Evolutionary conservation across 805 yeast species (phyloP).

Genomic region (Torulaspora gathmanii): DNA sequence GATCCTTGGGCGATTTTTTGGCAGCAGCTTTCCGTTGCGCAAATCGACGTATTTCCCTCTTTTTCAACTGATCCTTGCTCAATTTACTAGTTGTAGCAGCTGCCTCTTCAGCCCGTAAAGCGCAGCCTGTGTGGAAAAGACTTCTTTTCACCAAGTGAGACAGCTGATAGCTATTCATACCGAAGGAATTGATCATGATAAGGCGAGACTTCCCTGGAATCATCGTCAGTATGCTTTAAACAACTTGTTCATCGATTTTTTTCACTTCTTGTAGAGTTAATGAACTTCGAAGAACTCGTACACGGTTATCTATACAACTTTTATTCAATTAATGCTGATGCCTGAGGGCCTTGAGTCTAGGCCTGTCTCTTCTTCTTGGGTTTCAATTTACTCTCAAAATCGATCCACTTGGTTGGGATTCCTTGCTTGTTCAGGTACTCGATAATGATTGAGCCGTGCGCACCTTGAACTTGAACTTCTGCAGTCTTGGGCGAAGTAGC

Average conservation of each 20-base stretch:
- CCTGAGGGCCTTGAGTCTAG: background rate
- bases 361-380: slow-evolving; percentile 42
- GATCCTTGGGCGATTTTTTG: slow-evolving; percentile 42
- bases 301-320: slow-evolving; percentile 2
- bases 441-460: slow-evolving; percentile 63
- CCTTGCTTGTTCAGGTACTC: slow-evolving; percentile 59
- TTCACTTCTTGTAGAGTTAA: background rate
- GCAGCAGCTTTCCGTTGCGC: slow-evolving; percentile 39
- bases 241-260: background rate
- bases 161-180: slow-evolving; percentile 2
- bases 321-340: background rate
- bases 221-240: no score
- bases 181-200: slow-evolving; percentile 1
- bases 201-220: no score
- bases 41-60: slow-evolving; percentile 37
- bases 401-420: slow-evolving; percentile 60
- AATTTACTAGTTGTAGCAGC: slow-evolving; percentile 16
- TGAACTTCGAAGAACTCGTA: background rate
- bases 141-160: slow-evolving; percentile 8
- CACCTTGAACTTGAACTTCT: slow-evolving; percentile 88
- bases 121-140: slow-evolving; percentile 13
- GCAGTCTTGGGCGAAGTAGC: slow-evolving; percentile 45
- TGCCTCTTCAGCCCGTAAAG: slow-evolving; percentile 18
- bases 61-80: slow-evolving; percentile 34
- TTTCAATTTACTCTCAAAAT: slow-evolving; percentile 57